These are phyloP conservation scores for Candida maesae DNA, from an alignment of 805 yeast species.

Conservation along the genomic window DNA sequence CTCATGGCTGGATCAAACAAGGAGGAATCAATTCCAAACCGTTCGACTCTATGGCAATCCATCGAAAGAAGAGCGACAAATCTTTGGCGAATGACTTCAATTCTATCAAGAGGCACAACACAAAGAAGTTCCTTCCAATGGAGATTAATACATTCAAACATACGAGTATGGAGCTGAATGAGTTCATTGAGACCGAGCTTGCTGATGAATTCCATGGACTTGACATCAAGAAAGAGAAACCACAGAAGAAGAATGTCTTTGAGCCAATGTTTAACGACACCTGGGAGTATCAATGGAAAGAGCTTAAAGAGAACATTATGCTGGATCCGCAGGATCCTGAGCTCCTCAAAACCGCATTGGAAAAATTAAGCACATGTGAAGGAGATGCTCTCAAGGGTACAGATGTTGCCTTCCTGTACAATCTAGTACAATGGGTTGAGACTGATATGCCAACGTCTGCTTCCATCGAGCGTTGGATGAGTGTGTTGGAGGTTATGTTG, in stretches of 20 bases:
- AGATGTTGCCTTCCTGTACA: conserved; percentile 2
- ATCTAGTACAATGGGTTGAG: background rate
- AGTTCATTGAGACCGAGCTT: conserved; percentile 12
- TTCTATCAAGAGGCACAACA: conserved; percentile 31
- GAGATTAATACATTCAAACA: conserved; percentile 18
- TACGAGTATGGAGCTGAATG: conserved; percentile 10
- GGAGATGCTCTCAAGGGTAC: background rate
- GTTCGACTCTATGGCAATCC: conserved; percentile 8
- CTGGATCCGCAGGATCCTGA: conserved; percentile 1
- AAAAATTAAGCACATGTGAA: background rate
- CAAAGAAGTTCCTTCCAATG: conserved; percentile 22
- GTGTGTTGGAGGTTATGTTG: conserved; percentile 1
- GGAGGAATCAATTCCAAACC: background rate
- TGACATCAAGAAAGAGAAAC: conserved; percentile 5
- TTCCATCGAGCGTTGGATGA: background rate
- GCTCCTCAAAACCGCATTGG: background rate
- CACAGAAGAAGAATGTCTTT: conserved; percentile 14
- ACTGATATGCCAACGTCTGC: background rate
- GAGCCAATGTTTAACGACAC: conserved; percentile 8
- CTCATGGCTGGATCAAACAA: conserved; percentile 56
- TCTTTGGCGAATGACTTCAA: conserved; percentile 50
- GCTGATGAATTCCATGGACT: conserved; percentile 11
- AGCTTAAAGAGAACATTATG: background rate
- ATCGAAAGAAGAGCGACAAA: conserved; percentile 1
- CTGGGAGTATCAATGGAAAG: background rate